Evolutionary conservation across 2,329 filamentous ascomycete species (phyloP).

Genomic region (Fusarium hainanense): DNA sequence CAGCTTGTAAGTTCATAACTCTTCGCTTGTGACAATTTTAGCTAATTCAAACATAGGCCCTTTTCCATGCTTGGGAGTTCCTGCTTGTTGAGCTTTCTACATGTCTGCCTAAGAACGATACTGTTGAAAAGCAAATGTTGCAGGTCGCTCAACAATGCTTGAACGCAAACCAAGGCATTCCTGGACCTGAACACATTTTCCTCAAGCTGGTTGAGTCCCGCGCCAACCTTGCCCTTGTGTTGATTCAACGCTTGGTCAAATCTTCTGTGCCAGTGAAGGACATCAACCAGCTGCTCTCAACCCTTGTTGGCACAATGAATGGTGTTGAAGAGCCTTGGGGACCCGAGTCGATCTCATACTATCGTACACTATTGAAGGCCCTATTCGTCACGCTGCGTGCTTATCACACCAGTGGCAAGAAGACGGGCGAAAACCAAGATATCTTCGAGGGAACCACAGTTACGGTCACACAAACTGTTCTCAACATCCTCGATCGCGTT

Average conservation of each 20-base stretch:
- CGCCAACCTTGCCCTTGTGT: slow-evolving; percentile 81
- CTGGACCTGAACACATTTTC: slow-evolving; percentile 84
- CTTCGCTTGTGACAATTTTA: slow-evolving; percentile 42
- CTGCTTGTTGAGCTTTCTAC: slow-evolving; percentile 85
- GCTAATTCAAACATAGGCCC: slow-evolving; percentile 62
- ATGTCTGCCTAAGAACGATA: slow-evolving; percentile 63
- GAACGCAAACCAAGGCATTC: slow-evolving; percentile 76
- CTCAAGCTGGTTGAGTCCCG: slow-evolving; percentile 79
- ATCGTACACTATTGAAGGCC: slow-evolving; percentile 84
- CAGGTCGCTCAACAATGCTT: slow-evolving; percentile 82
- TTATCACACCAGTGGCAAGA: slow-evolving; percentile 58
- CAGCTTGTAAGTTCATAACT: slow-evolving; percentile 73
- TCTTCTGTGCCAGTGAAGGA: slow-evolving; percentile 61
- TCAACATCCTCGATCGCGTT: slow-evolving; percentile 83
- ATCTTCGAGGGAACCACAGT: slow-evolving; percentile 53
- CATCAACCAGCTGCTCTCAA: slow-evolving; percentile 62
- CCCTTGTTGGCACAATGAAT: slow-evolving; percentile 64
- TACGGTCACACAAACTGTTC: slow-evolving; percentile 68
- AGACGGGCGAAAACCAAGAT: slow-evolving; percentile 49
- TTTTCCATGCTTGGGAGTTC: slow-evolving; percentile 91
- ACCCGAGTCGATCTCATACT: slow-evolving; percentile 71
- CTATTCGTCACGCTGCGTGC: slow-evolving; percentile 84
- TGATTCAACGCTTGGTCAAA: slow-evolving; percentile 83
- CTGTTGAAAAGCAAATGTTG: slow-evolving; percentile 75
- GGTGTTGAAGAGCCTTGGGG: slow-evolving; percentile 65